Conservation (phyloP, 202 grass and related monocot genomes). For the Cymbopogon flexuosus region DNA sequence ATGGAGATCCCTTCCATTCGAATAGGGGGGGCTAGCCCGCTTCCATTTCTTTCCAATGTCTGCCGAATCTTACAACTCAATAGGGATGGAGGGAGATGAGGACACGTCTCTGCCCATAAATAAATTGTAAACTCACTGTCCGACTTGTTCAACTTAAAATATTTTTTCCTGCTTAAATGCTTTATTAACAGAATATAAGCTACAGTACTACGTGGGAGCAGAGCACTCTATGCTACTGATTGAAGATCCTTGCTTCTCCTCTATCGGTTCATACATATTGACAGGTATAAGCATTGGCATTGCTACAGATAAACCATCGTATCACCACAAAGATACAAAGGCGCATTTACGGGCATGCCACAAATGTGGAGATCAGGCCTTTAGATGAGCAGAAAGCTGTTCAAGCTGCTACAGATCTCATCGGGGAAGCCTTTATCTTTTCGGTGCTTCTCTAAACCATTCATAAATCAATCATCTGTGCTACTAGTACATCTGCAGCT, state of each 20-base stretch:
- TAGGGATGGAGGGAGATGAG: neutral
- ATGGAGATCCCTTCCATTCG: neutral
- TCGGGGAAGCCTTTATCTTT: conserved; percentile 88
- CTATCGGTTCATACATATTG: neutral
- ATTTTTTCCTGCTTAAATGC: neutral
- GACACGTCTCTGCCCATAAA: neutral
- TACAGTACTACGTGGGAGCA: neutral
- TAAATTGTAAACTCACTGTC: neutral
- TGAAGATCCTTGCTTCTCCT: conserved; percentile 5
- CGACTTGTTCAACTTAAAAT: neutral
- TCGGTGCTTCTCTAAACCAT: conserved; percentile 40
- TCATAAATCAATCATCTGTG: neutral
- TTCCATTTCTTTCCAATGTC: neutral
- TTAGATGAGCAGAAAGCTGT: conserved; percentile 86
- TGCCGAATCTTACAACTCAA: neutral
- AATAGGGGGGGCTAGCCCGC: neutral
- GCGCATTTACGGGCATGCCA: conserved; percentile 70
- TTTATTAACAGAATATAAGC: neutral
- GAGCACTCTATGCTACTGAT: neutral
- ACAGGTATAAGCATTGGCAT: neutral
- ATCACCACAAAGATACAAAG: conserved; percentile 86
- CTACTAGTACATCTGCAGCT: neutral
- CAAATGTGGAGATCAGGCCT: conserved; percentile 63
- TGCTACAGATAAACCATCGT: conserved; percentile 65
- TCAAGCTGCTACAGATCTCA: conserved; percentile 82